phyloP scores from a whole-genome alignment of 768 basidiomycete genomes.

The Albatrellus ellisii region DNA sequence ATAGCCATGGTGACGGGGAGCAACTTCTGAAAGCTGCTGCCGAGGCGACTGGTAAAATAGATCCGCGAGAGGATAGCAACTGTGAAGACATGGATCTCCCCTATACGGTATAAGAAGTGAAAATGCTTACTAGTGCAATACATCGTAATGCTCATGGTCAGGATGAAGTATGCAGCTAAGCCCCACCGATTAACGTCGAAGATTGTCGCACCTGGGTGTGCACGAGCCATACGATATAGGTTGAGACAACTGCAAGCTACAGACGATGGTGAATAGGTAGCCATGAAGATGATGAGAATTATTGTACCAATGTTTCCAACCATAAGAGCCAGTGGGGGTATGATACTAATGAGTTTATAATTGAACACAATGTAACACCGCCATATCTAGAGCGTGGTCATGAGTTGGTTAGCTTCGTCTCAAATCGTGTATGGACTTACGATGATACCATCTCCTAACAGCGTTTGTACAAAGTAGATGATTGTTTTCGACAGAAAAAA shows the following conservation, averaged over 20 bases:
- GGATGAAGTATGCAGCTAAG: not conserved
- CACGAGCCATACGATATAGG: not conserved
- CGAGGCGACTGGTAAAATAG: not conserved
- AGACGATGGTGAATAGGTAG: not conserved
- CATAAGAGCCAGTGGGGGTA: not conserved
- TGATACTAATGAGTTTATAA: not conserved
- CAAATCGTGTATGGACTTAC: not conserved
- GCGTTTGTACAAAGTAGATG: not conserved
- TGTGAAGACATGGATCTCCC: not conserved
- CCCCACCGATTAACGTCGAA: not conserved
- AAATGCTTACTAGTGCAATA: not conserved
- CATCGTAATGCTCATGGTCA: not conserved
- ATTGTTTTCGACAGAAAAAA: not conserved
- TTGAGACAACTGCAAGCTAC: too few relatives aligned
- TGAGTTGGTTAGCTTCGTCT: not conserved
- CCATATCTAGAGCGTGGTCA: not conserved
- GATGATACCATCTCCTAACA: not conserved
- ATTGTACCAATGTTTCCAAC: not conserved
- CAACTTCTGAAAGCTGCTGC: not conserved
- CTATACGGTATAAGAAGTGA: not conserved
- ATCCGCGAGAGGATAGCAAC: not conserved
- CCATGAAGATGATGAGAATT: not conserved
- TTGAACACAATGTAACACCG: not conserved
- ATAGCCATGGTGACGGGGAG: not conserved
- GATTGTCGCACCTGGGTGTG: not conserved